Base-by-base conservation (phyloP, 257 asterid genomes). In the Nicotiana paniculata region DNA sequence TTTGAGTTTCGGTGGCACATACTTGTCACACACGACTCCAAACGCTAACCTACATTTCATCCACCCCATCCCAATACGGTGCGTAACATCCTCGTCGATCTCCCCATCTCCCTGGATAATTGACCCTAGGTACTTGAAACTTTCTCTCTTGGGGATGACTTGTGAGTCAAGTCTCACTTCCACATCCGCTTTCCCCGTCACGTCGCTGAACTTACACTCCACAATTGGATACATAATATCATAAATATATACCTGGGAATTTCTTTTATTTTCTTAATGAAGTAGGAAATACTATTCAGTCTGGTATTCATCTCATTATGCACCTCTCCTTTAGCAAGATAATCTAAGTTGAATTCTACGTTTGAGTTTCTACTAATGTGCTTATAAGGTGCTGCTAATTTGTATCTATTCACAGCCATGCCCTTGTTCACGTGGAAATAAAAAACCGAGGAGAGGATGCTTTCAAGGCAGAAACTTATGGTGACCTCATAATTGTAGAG, bases 401-500 rank as follows among this genome's bases (percentile, higher is more conserved):
- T 75, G 24, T 75, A 75, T 51, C 64, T 75, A 74, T 82, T 43
- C 85, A 82, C 91, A 96, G 99, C 83, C 80, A 90, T 81, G 96
- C 99, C n/a, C 92, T 91, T 82, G 92, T 96, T 86, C 96, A 89
- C 32, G 95, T 94, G 81, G 97, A 96, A 86, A 86, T 96, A 59
- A 94, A 92, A 88, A 96, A 96, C 87, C 91, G 88, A 81, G 99
- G 98, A 12, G 97, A 92, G 76, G 98, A 96, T 89, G 97, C 99
- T 75, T 96, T 92, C 87, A 92, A 90, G 90, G 97, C 91, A 26
- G 98, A 94, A 65, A 51, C 79, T 26, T 96, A 90, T 79, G 99
- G 99, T 81, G 90, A 90, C 85, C 54, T 83, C 88, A 90, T 96
- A 62, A 87, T 90, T 33, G 88, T 96, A 83, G 99, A 94, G 72